Percentiles rank a stretch among this genome's conserved stretches.
phyloP scores from a whole-genome alignment of 176 grass and related monocot species.

The Zea mays region Zm-B73-REFERENCE-NAM-5.0 NC_050101.1:152444501-152445000 shows the following conservation, averaged over 20 bases:
- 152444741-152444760: background rate
- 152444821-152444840: constrained; percentile 15
- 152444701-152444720: background rate
- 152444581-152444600: background rate
- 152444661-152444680: background rate
- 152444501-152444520: too few species aligned
- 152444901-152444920: constrained; percentile 30
- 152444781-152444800: background rate
- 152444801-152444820: background rate
- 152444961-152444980: constrained; percentile 49
- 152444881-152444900: constrained; percentile 37
- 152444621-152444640: background rate
- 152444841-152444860: constrained; percentile 38
- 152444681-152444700: too few species aligned
- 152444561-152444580: too few species aligned
- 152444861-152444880: constrained; percentile 45
- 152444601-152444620: background rate
- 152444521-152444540: too few species aligned
- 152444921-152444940: constrained; percentile 34
- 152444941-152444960: constrained; percentile 42
- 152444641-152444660: background rate
- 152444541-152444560: too few species aligned
- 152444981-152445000: constrained; percentile 48
- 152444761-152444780: background rate
- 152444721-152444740: background rate